Base-by-base conservation (phyloP, 2,329 filamentous ascomycete species). In the Colletotrichum plurivorum region DNA sequence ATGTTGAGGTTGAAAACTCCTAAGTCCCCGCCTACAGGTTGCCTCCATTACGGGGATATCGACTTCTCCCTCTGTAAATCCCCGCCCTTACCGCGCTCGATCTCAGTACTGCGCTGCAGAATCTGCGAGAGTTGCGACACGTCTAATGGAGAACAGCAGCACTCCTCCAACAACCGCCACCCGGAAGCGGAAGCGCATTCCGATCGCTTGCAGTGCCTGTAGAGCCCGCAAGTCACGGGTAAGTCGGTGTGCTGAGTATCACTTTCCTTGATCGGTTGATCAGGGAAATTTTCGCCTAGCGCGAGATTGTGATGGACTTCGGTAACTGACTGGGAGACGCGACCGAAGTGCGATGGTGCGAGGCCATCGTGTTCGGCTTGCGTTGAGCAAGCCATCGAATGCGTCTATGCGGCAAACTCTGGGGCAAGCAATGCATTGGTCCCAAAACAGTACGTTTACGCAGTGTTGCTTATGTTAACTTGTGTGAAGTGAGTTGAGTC, bases 171-270 rank as follows among this genome's bases (percentile, higher is more conserved):
- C 51, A 39, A 25, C 66, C 22, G 25, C 52, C 15, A 57, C 48
- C 39, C 60, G 69, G 56, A 71, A 71, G 65, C 65, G 69, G 60
- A 71, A 71, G 65, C 61, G 73, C 4, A 74, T 73, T 41, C 66
- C 73, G 20, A 66, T 75, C 25, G 73, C 73, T n/a, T 75, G 73
- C 66, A 71, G 61, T 48, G 58, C 66, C 10, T 75, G 74, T 57
- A 71, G 74, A 8, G 56, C 65, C 12, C 73, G 74, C 45, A 75
- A 75, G 55, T 75, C 74, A 18, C 71, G 71, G 61, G 74, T 71
- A 18, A 64, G 69, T 64, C 25, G 13, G 22, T 10, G 12, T 52
- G 27, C 9, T 18, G 10, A 9, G 18, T 22, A 9, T 20, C 3
- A 25, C 49, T 31, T 52, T n/a, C 25, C 49, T 27, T 52, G 20